Percentiles rank a stretch among this genome's conserved stretches.
Evolutionary conservation across 345 rosid genomes (phyloP).

Genomic region (Anastatica hierochuntica): DNA sequence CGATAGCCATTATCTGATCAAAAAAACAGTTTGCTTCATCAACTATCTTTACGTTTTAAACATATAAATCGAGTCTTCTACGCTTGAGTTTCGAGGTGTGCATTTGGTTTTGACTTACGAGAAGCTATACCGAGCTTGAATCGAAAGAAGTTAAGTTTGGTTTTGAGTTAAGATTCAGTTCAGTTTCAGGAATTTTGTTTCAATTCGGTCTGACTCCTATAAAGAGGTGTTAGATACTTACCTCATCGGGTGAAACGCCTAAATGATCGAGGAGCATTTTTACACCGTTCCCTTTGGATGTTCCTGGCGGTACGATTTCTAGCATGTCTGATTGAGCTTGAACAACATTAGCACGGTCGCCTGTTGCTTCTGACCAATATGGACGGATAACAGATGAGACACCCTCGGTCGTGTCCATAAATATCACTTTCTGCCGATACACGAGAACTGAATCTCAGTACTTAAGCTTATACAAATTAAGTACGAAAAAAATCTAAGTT

Average conservation of each 20-base stretch:
- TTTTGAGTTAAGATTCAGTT: not conserved
- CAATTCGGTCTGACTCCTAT: too few relatives aligned
- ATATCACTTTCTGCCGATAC: constrained; percentile 56
- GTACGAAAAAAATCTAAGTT: not conserved
- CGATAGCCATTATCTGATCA: constrained; percentile 80
- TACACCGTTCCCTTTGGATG: constrained; percentile 83
- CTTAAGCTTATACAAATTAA: not conserved
- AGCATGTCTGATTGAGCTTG: constrained; percentile 87
- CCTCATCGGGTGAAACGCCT: constrained; percentile 63
- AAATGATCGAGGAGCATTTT: constrained; percentile 68
- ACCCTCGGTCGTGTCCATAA: constrained; percentile 64
- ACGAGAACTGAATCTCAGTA: constrained; percentile 8
- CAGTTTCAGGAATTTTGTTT: too few relatives aligned
- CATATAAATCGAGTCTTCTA: not conserved
- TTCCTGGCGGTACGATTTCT: constrained; percentile 75
- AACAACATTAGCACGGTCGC: constrained; percentile 50
- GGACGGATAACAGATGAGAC: constrained; percentile 58
- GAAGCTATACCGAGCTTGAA: not conserved
- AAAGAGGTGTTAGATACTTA: too few relatives aligned
- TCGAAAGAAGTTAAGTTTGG: not conserved
- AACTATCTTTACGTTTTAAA: not conserved
- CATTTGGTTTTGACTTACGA: too few relatives aligned
- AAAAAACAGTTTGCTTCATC: not conserved
- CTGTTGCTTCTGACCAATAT: constrained; percentile 76
- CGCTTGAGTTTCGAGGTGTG: too few relatives aligned